A percentile compares a stretch with the other conserved stretches of the same genome.
These are phyloP conservation scores for Claviceps humidiphila DNA, from an alignment of 2,329 filamentous ascomycete species.

Conservation along the genomic window DNA sequence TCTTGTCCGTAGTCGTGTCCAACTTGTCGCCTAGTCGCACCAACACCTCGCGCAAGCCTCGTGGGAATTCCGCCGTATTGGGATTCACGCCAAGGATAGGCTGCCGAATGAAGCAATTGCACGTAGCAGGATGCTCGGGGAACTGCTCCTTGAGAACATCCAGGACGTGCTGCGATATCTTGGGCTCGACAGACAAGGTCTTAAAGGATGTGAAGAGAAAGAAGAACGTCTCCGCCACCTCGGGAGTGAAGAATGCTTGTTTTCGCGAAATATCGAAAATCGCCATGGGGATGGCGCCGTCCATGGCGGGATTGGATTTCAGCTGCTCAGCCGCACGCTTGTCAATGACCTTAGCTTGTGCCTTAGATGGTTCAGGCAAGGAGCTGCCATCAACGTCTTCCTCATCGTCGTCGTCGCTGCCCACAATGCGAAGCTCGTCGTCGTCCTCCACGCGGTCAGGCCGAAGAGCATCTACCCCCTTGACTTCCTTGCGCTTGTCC, in stretches of 20 bases:
- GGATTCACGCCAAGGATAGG: conserved; percentile 53
- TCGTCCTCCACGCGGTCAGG: conserved; percentile 37
- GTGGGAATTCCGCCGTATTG: conserved; percentile 57
- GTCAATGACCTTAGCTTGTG: conserved; percentile 30
- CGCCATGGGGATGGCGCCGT: conserved; percentile 84
- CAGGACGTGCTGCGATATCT: conserved; percentile 62
- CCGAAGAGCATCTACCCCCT: conserved; percentile 25
- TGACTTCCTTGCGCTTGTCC: conserved; percentile 52
- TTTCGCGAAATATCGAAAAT: conserved; percentile 80
- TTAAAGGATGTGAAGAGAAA: conserved; percentile 61
- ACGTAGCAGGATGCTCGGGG: conserved; percentile 48
- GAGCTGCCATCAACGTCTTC: conserved; percentile 28
- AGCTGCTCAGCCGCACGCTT: conserved; percentile 37
- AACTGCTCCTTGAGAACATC: conserved; percentile 46
- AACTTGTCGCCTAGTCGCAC: conserved; percentile 42
- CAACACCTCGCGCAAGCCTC: conserved; percentile 53
- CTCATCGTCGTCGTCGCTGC: conserved; percentile 33
- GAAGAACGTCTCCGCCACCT: conserved; percentile 65
- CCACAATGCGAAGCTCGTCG: conserved; percentile 29
- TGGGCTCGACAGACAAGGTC: conserved; percentile 48
- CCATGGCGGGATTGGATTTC: conserved; percentile 67
- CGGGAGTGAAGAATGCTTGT: conserved; percentile 55
- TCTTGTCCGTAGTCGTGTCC: conserved; percentile 31
- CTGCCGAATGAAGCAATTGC: conserved; percentile 58
- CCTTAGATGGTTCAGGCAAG: conserved; percentile 31